Base-by-base conservation (phyloP, 805 yeast species). In the Candida orba region DNA sequence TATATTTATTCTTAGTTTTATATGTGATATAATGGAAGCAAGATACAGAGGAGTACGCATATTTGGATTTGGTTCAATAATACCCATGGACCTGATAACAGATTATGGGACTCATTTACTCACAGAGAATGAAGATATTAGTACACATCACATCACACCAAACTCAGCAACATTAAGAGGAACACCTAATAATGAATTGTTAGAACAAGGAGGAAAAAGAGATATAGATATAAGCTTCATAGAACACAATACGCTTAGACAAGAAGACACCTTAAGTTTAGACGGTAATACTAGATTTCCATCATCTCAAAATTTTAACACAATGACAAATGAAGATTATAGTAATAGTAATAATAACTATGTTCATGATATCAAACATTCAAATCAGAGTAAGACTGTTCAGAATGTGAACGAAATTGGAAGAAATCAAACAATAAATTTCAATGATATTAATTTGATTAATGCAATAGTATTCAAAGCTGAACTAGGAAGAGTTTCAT, bases 381-480 rank as follows among this genome's bases (percentile, higher is more conserved):
- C 32, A 18, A 10, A 33, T 8, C 15, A 31, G 8, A 6, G 17
- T n/a, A 31, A 31, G 33, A 31, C 10, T n/a, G 9, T 8, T 3
- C 12, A n/a, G 8, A 10, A 31, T 9, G n/a, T 13, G n/a, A 13
- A 12, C 31, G 18, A 31, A 27, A 5, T 12, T 27, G 29, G 29
- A 27, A 27, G 29, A 27, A 27, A 27, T 10, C 29, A 18, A 15
- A 20, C 27, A 2, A 32, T 24, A 2, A 15, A 40, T 13, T 24
- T 39, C 14, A 34, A 8, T n/a, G 42, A 39, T 20, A 17, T 32
- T 2, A 18, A 39, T 17, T 25, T 53, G 13, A 37, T 54, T 24
- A 37, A 34, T 6, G 43, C 48, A 17, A 47, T 54, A 12, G 52
- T 52, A 6, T 40, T 42, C 17, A 48, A 45, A 25, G 59, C 56